Evolutionary conservation across 352 stramenopile genomes (phyloP).

Genomic region (Globisporangium radiosum): DNA sequence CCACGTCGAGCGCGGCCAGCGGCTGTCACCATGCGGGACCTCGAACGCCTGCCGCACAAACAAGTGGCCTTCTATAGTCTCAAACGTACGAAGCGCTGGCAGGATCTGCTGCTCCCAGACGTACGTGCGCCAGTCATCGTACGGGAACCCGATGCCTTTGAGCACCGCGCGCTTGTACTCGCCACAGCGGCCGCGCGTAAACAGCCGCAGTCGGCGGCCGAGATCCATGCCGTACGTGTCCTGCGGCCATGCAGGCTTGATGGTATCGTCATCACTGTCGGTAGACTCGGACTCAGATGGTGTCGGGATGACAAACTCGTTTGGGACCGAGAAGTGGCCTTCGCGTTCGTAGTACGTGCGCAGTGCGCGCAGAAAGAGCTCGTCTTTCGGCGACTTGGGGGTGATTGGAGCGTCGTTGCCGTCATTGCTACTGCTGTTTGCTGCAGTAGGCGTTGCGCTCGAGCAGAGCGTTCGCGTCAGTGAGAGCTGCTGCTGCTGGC

Average conservation of each 20-base stretch:
- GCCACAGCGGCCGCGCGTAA: conserved; percentile 47
- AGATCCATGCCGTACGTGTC: conserved; percentile 46
- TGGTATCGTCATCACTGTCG: conserved; percentile 3
- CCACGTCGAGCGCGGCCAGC: conserved; percentile 84
- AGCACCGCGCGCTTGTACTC: conserved; percentile 54
- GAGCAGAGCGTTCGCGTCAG: background rate
- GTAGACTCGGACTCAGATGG: background rate
- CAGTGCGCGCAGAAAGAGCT: conserved; percentile 44
- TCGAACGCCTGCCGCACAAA: conserved; percentile 88
- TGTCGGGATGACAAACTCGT: conserved; percentile 43
- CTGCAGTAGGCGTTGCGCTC: background rate
- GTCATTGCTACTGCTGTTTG: conserved; percentile 2
- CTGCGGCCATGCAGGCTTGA: conserved; percentile 31
- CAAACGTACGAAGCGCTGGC: conserved; percentile 72
- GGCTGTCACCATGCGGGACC: conserved; percentile 56
- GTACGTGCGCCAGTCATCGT: conserved; percentile 62
- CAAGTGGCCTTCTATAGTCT: conserved; percentile 86
- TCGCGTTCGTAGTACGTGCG: conserved; percentile 42
- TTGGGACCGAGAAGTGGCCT: conserved; percentile 68
- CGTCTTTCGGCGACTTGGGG: conserved; percentile 33
- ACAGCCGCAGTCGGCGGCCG: conserved; percentile 43
- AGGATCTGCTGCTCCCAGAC: conserved; percentile 68
- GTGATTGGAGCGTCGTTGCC: conserved; percentile 1
- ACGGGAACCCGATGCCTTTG: conserved; percentile 58
- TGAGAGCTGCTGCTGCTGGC: background rate